Evolutionary conservation across 352 stramenopile genomes (phyloP).

Genomic region (Phytophthora rubi): DNA sequence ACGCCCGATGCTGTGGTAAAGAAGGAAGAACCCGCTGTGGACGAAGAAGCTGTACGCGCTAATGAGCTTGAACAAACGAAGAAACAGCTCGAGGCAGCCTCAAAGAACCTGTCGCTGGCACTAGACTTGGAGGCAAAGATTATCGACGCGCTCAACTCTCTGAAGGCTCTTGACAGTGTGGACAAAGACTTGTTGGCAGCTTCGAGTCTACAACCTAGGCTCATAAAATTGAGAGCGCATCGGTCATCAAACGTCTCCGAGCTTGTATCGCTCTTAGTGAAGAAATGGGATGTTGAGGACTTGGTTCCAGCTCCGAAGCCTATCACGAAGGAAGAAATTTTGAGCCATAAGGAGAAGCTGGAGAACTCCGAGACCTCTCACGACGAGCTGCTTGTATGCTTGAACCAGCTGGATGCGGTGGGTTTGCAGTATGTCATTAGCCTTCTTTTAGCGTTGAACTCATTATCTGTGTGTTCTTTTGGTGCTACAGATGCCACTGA

Average conservation of each 20-base stretch:
- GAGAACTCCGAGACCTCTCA: conserved; percentile 55
- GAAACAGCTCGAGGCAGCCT: conserved; percentile 40
- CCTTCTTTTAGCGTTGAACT: background rate
- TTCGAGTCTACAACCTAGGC: conserved; percentile 43
- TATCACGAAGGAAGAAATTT: conserved; percentile 62
- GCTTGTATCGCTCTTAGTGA: conserved; percentile 46
- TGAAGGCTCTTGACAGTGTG: conserved; percentile 40
- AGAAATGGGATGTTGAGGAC: conserved; percentile 57
- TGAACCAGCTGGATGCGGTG: conserved; percentile 62
- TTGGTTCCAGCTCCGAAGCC: conserved; percentile 55
- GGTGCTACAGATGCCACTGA: conserved; percentile 54
- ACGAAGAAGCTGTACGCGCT: conserved; percentile 15
- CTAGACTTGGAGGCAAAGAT: conserved; percentile 50
- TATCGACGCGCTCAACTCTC: conserved; percentile 37
- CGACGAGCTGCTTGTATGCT: conserved; percentile 67
- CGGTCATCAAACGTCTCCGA: conserved; percentile 36
- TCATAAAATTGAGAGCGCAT: conserved; percentile 49
- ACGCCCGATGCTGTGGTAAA: conserved; percentile 17
- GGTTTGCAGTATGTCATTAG: conserved; percentile 4
- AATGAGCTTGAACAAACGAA: conserved; percentile 19
- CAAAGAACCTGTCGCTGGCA: conserved; percentile 44
- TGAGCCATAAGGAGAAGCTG: conserved; percentile 67
- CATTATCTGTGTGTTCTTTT: background rate
- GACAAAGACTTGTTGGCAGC: conserved; percentile 39
- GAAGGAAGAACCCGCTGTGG: conserved; percentile 22